A percentile compares a stretch with the other conserved stretches of the same genome.
phyloP scores from a whole-genome alignment of 108 stramenopile genomes.

The Hondaea fermentalgiana region DNA sequence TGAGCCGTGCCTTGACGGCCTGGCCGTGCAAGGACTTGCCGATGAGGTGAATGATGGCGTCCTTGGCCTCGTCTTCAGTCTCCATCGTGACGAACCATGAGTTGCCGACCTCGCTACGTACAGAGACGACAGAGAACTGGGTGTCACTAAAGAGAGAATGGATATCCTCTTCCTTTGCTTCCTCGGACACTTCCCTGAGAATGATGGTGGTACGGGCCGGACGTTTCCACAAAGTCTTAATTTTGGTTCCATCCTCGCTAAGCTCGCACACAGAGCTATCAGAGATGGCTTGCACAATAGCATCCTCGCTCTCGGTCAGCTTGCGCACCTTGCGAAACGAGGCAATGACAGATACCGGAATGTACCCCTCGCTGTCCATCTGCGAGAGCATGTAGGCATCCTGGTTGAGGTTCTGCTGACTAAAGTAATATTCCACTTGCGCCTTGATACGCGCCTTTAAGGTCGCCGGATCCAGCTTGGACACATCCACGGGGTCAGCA shows the following conservation, averaged over 20 bases:
- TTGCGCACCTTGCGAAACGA: slow-evolving; percentile 37
- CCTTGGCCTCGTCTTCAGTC: slow-evolving; percentile 43
- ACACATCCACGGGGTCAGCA: background rate
- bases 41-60: slow-evolving; percentile 39
- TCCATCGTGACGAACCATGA: slow-evolving; percentile 53
- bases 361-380: slow-evolving; percentile 42
- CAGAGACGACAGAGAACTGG: slow-evolving; percentile 29
- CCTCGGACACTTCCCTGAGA: slow-evolving; percentile 38
- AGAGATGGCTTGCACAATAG: slow-evolving; percentile 31
- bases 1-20: slow-evolving; percentile 46
- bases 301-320: slow-evolving; percentile 37
- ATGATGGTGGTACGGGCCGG: slow-evolving; percentile 44
- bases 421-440: slow-evolving; percentile 45
- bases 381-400: slow-evolving; percentile 33
- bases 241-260: slow-evolving; percentile 40
- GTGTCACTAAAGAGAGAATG: background rate
- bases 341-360: slow-evolving; percentile 20
- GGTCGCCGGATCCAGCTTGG: background rate
- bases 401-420: slow-evolving; percentile 31
- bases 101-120: slow-evolving; percentile 51
- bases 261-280: slow-evolving; percentile 30
- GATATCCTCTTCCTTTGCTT: slow-evolving; percentile 27
- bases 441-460: background rate
- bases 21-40: slow-evolving; percentile 43
- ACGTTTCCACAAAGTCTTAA: slow-evolving; percentile 22